Conservation (phyloP, 768 basidiomycete genomes). For the Rhodosporidiobolus sp. region DNA sequence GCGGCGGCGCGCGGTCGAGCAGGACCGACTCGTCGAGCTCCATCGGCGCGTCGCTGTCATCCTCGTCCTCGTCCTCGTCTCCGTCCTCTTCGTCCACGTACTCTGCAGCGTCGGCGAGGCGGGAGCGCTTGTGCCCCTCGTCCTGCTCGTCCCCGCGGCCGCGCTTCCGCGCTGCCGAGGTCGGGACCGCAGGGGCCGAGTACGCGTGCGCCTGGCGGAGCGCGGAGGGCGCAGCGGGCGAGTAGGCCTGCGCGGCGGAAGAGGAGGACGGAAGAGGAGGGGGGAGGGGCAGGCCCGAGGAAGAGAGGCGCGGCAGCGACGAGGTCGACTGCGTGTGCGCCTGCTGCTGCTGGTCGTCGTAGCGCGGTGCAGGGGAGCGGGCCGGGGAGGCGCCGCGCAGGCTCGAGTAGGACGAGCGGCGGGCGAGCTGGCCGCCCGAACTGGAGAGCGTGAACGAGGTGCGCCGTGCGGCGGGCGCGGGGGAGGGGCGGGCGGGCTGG, state of each 20-base stretch:
- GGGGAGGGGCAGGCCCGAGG: neutral
- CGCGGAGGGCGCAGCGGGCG: neutral
- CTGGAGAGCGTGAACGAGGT: neutral
- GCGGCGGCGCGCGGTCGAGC: neutral
- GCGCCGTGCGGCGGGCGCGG: neutral
- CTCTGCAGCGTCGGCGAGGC: neutral
- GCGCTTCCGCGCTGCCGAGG: neutral
- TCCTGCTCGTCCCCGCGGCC: neutral
- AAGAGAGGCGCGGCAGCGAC: neutral
- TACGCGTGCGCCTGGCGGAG: neutral
- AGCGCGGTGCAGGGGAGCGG: neutral
- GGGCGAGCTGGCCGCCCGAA: neutral
- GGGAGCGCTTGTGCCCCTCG: neutral
- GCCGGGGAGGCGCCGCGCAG: neutral
- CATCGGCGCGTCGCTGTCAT: conserved; percentile 11
- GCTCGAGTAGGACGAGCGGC: neutral
- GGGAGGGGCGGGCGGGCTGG: neutral
- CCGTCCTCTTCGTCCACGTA: neutral
- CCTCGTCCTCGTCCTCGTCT: neutral
- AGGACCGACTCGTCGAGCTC: conserved; percentile 4
- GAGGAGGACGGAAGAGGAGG: neutral
- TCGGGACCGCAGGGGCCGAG: neutral
- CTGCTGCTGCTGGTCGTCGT: neutral
- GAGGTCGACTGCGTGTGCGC: neutral
- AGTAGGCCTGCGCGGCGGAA: no score